Conservation (phyloP, 805 yeast species). For the Kuraishia capsulata region DNA sequence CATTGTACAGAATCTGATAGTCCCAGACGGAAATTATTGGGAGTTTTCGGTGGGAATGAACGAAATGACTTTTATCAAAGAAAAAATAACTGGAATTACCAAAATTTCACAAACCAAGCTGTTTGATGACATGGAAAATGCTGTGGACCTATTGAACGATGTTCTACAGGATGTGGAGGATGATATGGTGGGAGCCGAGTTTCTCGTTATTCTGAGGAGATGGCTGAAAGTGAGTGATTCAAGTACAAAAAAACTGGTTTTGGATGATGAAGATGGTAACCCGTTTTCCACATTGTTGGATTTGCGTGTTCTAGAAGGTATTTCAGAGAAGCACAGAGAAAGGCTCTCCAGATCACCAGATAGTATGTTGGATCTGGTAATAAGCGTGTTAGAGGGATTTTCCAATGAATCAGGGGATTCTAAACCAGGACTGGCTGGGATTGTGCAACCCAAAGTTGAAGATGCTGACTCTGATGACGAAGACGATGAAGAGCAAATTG, state of each 20-base stretch:
- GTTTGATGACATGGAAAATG: constrained; percentile 33
- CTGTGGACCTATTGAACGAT: constrained; percentile 30
- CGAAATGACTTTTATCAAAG: constrained; percentile 17
- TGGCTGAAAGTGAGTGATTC: constrained; percentile 37
- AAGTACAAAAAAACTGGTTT: constrained; percentile 7
- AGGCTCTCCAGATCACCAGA: constrained; percentile 44
- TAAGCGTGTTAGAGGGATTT: constrained; percentile 26
- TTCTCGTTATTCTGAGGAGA: constrained; percentile 42
- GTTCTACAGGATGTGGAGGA: constrained; percentile 44
- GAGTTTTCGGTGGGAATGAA: constrained; percentile 31
- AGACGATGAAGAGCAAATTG: constrained; percentile 20
- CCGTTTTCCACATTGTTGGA: constrained; percentile 52
- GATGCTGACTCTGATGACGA: constrained; percentile 26
- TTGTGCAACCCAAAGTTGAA: constrained; percentile 8
- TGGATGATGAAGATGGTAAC: constrained; percentile 23
- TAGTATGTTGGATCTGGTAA: constrained; percentile 44
- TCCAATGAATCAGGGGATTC: constrained; percentile 9
- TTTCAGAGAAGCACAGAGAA: constrained; percentile 51
- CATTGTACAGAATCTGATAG: constrained; percentile 24
- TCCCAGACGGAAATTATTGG: constrained; percentile 27
- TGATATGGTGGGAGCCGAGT: constrained; percentile 32
- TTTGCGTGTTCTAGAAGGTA: constrained; percentile 52
- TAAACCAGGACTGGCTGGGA: background rate
- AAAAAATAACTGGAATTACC: constrained; percentile 1
- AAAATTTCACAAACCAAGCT: constrained; percentile 17